phyloP scores from a whole-genome alignment of 106 monocot genomes.

The Cymbidium sinense region DNA sequence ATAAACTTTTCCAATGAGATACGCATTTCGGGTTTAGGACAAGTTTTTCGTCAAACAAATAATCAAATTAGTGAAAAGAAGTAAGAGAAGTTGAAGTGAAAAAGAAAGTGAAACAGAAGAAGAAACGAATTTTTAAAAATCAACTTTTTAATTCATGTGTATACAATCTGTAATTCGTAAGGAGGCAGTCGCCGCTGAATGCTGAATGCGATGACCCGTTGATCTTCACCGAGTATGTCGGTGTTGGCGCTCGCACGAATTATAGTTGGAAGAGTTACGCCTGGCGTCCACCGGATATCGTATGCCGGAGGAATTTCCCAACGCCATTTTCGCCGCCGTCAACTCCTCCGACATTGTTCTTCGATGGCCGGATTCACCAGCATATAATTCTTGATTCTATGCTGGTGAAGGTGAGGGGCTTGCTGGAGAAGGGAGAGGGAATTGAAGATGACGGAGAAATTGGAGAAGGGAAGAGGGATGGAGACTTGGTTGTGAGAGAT shows the following conservation, averaged over 20 bases:
- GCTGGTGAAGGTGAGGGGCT: neutral
- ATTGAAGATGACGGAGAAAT: neutral
- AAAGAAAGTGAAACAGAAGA: no score
- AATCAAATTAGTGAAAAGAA: no score
- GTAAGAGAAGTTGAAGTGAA: no score
- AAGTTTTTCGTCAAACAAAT: no score
- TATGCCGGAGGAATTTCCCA: neutral
- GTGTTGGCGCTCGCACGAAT: conserved; percentile 79
- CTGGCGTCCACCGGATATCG: neutral
- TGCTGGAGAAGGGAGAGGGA: neutral
- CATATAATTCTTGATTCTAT: neutral
- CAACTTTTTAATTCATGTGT: no score
- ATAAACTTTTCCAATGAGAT: no score
- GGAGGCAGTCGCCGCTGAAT: conserved; percentile 82
- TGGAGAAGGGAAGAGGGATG: neutral
- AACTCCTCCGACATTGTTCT: neutral
- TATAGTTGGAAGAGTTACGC: neutral
- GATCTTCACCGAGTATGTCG: conserved; percentile 62
- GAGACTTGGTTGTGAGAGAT: neutral
- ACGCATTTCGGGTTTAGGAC: no score
- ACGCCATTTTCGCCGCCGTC: neutral
- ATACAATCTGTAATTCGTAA: conserved; percentile 71
- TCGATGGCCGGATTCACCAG: neutral
- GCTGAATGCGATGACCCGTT: conserved; percentile 43
- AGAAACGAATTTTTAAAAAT: no score